Base-by-base conservation (phyloP, 2,329 filamentous ascomycete genomes). In the Colletotrichum karsti region DNA sequence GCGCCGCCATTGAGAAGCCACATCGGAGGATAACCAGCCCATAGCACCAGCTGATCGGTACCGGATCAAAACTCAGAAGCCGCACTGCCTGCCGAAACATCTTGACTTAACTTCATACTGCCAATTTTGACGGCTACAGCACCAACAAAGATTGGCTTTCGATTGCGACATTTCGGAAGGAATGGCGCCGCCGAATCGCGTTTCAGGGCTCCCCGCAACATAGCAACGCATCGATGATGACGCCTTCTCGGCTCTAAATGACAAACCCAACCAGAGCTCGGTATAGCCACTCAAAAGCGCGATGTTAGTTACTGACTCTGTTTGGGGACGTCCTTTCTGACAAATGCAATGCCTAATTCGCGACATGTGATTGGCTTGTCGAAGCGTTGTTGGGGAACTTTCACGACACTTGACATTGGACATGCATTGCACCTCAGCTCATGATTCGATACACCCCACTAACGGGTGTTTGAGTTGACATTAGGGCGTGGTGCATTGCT, bases 121-220 rank as follows among this genome's bases (percentile, higher is more conserved):
- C 61, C 61, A 44, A 13, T 9, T 6, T 9, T 10, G 20, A 15
- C 6, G 30, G 7, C 7, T 6, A 8, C 7, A 15, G 4, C 4
- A 30, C 10, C 1, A 13, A 9, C 20, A 15, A 13, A 37, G 48
- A 50, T 42, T 58, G 53, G 59, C 22, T 44, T 18, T 8, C 8
- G 28, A 67, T 67, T 51, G 64, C 51, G 64, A 67, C 64, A 64
- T 67, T 20, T 18, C 18, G 30, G 15, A 5, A 8, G 30, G 15
- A 26, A 64, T 67, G 60, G 51, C 60, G 60, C 53, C 44, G 64
- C 18, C 60, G 9, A 58, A 57, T 58, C 28, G 42, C 12, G 35
- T 67, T 67, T 46, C 64, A 58, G 51, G 12, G 35, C 53, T 58
- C 64, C 60, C 60, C 64, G 64, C 64, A 64, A n/a, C 33, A 30